Evolutionary conservation across 2,329 filamentous ascomycete species (phyloP), one percentile per base, ranked within the genome.

Genomic region (Clarireedia paspali): DNA sequence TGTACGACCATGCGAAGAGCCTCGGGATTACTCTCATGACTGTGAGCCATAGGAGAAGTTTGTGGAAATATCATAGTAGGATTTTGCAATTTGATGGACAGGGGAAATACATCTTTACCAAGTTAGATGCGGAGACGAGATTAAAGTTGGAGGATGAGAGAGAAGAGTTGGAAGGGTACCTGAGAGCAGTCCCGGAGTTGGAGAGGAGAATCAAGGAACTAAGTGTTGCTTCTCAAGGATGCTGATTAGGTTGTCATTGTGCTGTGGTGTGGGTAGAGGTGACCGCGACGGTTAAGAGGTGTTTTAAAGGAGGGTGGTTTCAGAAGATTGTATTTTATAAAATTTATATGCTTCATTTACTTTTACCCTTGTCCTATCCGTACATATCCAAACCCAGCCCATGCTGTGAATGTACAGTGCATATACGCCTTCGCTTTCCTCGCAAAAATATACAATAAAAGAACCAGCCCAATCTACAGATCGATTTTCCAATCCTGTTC

Each of bases 51-150:
- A 78, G 94, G 7, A 77, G 91, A 60, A 95, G 89, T 73, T 72
- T 99, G 64, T 99, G 94, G 94, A 91, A 94, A 71, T 97, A 99
- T 71, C 94, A 99, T 71, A 87, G 84, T 63, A 87, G 87, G 72
- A 97, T 99, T 59, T 72, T 99, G 68, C 94, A 99, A 72, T 99
- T 99, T 70, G 92, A 97, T 71, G 94, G 94, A 0, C 89, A 96
- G 72, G 94, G 94, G 0, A 79, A 90, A 50, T 96, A 89, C 66
- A 83, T 96, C 38, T 99, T 99, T 67, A 95, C 91, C 0, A 82
- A 81, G 56, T 75, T 99, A 50, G 94, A 99, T 71, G 92, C 92
- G 17, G 92, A 96, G 65, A 84, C 80, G 70, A 79, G 94, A 59
- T 71, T 97, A 70, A 81, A 83, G 71, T 77, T 99, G 50, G 94